phyloP scores from a whole-genome alignment of 164 flowering plant species.

The Cinnamomum micranthum region DNA sequence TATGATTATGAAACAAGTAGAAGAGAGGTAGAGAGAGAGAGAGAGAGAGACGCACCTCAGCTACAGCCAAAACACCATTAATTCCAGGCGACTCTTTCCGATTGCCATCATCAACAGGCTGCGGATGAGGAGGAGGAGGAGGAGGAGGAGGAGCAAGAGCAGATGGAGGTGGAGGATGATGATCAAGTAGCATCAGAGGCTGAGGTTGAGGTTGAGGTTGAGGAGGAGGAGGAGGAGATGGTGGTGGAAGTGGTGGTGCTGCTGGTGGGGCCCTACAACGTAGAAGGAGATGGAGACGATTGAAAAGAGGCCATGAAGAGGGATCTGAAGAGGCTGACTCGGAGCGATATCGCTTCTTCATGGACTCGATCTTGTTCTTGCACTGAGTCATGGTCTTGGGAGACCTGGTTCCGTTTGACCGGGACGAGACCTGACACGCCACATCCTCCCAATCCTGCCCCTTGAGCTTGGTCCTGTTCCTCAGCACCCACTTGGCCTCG shows the following conservation, averaged over 20 bases:
- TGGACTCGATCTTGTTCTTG: conserved; percentile 97
- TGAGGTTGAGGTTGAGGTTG: conserved; percentile 14
- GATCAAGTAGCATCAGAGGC: conserved; percentile 20
- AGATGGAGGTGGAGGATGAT: conserved; percentile 4
- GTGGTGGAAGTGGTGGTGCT: conserved; percentile 9
- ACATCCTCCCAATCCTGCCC: conserved; percentile 98
- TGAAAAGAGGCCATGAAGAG: conserved; percentile 81
- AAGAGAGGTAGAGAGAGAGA: background rate
- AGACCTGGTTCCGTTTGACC: conserved; percentile 47
- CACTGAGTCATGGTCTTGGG: conserved; percentile 94
- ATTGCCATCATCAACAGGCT: background rate
- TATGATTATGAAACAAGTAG: background rate
- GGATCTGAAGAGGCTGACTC: conserved; percentile 59
- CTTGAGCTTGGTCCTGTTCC: conserved; percentile 95
- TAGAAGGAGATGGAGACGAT: conserved; percentile 63
- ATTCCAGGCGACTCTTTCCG: background rate
- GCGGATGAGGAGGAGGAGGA: background rate
- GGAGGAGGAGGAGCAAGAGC: background rate
- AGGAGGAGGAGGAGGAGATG: conserved; percentile 17
- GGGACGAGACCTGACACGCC: conserved; percentile 60
- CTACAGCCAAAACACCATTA: background rate
- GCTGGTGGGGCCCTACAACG: conserved; percentile 42
- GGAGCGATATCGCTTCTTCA: conserved; percentile 87
- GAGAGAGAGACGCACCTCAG: conserved; percentile 1
- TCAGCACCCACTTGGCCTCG: conserved; percentile 73